Evolutionary conservation across 805 yeast species (phyloP).

Genomic region (Yarrowia bubula): DNA sequence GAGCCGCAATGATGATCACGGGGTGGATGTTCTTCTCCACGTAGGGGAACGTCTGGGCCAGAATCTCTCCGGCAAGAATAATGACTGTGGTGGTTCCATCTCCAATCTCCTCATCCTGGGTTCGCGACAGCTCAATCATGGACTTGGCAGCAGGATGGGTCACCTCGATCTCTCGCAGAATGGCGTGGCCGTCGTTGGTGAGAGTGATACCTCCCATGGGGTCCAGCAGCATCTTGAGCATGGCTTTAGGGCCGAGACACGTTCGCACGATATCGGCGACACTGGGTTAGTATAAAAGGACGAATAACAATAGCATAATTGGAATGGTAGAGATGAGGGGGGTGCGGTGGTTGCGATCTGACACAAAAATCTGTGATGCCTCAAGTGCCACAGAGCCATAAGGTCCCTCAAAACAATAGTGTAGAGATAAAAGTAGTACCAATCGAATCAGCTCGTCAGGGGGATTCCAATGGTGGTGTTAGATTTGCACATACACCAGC

Average conservation of each 20-base stretch:
- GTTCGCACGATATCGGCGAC: conserved; percentile 97
- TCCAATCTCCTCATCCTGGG: conserved; percentile 98
- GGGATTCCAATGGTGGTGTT: not conserved
- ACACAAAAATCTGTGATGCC: no score
- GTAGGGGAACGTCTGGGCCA: conserved; percentile 93
- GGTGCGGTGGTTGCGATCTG: not conserved
- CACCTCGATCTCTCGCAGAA: conserved; percentile 89
- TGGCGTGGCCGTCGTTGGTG: conserved; percentile 98
- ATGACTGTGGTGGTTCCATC: conserved; percentile 98
- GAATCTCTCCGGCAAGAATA: conserved; percentile 92
- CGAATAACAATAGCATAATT: not conserved
- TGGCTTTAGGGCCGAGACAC: conserved; percentile 98
- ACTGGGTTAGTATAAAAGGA: conserved; percentile 28
- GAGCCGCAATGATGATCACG: conserved; percentile 89
- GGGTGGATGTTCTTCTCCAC: conserved; percentile 93
- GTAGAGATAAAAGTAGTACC: no score
- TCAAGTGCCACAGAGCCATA: no score
- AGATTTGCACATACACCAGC: not conserved
- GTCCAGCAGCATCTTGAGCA: conserved; percentile 95
- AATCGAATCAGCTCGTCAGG: no score
- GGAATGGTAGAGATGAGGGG: not conserved
- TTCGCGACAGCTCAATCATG: conserved; percentile 93
- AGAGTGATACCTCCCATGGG: conserved; percentile 93
- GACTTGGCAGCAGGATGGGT: conserved; percentile 99
- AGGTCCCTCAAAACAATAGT: no score